Evolutionary conservation across 2,329 filamentous ascomycete genomes (phyloP).

Genomic region (Fusarium sp.): DNA sequence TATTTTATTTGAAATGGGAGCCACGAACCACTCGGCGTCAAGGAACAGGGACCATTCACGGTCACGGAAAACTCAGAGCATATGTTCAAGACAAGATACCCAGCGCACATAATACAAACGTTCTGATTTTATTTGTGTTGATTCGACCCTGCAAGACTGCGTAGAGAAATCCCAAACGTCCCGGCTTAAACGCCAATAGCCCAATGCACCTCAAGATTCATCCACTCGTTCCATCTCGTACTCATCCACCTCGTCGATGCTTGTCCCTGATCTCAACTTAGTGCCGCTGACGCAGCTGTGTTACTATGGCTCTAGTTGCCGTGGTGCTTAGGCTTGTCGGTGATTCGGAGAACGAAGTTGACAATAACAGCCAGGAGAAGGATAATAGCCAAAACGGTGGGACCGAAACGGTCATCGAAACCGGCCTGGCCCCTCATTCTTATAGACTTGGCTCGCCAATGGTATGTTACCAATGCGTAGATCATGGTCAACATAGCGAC

Average conservation of each 20-base stretch:
- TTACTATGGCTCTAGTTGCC: constrained; percentile 20
- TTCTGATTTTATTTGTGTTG: constrained; percentile 35
- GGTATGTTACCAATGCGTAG: constrained; percentile 94
- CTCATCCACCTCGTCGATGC: neutral
- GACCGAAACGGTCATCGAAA: constrained; percentile 96
- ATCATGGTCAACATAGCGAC: constrained; percentile 96
- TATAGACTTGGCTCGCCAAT: constrained; percentile 96
- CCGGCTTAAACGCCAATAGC: constrained; percentile 42
- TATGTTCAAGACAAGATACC: constrained; percentile 43
- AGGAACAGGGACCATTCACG: constrained; percentile 6
- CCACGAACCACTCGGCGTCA: constrained; percentile 20
- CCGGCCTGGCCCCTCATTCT: constrained; percentile 90
- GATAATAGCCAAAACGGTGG: constrained; percentile 88
- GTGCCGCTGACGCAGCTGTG: neutral
- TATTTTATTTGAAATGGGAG: neutral
- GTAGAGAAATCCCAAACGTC: constrained; percentile 31
- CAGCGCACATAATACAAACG: constrained; percentile 24
- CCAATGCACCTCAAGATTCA: constrained; percentile 22
- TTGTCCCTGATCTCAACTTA: neutral
- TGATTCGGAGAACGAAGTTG: constrained; percentile 89
- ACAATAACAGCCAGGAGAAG: constrained; percentile 91
- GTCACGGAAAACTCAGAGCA: constrained; percentile 8
- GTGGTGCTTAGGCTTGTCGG: constrained; percentile 58
- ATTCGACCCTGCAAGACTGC: constrained; percentile 34
- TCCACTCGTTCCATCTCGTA: constrained; percentile 3